Base-by-base conservation (phyloP, 768 basidiomycete genomes). In the Leccinellum luteum region DNA sequence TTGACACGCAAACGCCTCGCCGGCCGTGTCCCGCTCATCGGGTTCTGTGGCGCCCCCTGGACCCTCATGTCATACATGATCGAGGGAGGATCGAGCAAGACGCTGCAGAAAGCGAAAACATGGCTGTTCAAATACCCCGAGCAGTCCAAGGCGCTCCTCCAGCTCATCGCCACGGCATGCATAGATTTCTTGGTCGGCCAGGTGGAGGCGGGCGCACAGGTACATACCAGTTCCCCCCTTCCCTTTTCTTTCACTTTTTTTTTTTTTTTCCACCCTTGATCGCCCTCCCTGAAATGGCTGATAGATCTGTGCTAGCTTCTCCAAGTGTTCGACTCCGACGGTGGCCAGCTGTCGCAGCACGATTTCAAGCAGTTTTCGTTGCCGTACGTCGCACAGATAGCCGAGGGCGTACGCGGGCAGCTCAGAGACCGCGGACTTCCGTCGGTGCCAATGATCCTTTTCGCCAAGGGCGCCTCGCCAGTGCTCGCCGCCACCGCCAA, bases 41-140 rank as follows among this genome's bases (percentile, higher is more conserved):
- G 97, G 12, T 99, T 99, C 75, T 92, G 86, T 68, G 97, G 96
- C 41, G 94, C 94, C 0, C 97, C 97, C 2, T 98, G 97, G 97
- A 99, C 97, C 4, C 82, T 98, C 52, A 94, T 99, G 76, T 85
- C 88, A 21, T 99, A 98, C 72, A 99, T 99, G 97, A 83, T 97
- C 66, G 97, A 98, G 73, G 97, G 97, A 8, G 96, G 95, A 6
- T 90, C 90, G 9, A 91, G 85, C 73, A 94, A 94, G 75, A 91
- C 90, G 14, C 84, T 92, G 64, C 88, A 91, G 60, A 94, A 95
- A 73, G 84, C 85, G 34, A 99, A 99, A 76, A 85, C 89, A 0
- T 99, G 97, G 96, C 70, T 98, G 6, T 98, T 92, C 79, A 89
- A 86, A 67, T 84, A 93, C 68, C 94, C 95, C 1, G 82, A 88